A percentile compares a stretch with the other conserved stretches of the same genome.
These are phyloP conservation scores for Epichloe baconii DNA, from an alignment of 2,329 filamentous ascomycete species.

Conservation along the genomic window DNA sequence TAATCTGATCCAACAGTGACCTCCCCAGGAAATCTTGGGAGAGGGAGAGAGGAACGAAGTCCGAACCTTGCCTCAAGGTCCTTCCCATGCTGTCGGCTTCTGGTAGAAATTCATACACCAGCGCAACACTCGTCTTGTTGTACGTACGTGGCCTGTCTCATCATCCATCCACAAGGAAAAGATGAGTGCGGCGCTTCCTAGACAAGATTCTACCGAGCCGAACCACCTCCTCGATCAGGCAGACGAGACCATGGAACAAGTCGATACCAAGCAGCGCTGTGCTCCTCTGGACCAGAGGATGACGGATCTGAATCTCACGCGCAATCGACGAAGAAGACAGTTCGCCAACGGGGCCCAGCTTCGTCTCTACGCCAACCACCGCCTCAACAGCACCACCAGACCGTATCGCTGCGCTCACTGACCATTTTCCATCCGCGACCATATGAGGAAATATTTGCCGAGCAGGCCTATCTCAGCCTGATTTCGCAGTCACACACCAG, in stretches of 20 bases:
- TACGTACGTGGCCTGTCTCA: neutral
- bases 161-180: neutral
- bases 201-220: constrained; percentile 2
- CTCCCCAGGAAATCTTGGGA: no score
- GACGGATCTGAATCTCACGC: neutral
- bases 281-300: neutral
- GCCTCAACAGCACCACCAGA: neutral
- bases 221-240: neutral
- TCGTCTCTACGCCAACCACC: neutral
- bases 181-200: constrained; percentile 1
- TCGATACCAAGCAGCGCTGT: neutral
- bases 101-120: neutral
- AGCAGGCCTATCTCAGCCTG: constrained; percentile 32
- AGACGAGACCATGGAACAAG: neutral
- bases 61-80: no score
- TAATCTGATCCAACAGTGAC: neutral
- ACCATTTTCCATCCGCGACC: constrained; percentile 24
- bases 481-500: constrained; percentile 27
- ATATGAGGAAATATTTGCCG: constrained; percentile 29
- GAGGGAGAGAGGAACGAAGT: no score
- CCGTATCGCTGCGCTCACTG: neutral
- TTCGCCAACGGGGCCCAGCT: neutral
- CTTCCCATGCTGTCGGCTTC: neutral
- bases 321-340: neutral
- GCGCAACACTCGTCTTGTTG: neutral